Percentiles rank a stretch among this genome's conserved stretches.
These are phyloP conservation scores for Paramecium tetraurelia DNA, from an alignment of 73 alveolate species.

Conservation along the genomic window DNA sequence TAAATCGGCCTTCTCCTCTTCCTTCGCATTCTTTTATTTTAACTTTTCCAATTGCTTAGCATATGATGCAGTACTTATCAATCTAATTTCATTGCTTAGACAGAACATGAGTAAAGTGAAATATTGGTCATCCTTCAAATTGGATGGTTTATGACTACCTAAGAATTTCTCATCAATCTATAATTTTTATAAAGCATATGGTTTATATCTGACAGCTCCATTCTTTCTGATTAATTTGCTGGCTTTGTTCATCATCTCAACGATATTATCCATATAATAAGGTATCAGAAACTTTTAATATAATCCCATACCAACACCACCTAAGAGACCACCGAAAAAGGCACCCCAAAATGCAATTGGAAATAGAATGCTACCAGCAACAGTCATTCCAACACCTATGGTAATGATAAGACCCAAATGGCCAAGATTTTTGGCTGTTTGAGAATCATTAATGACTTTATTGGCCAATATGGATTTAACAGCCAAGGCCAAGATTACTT, in stretches of 20 bases:
- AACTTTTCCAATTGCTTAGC: not conserved
- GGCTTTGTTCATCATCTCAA: not conserved
- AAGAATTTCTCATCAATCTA: not conserved
- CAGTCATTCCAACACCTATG: slow-evolving; percentile 32
- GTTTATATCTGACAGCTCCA: not conserved
- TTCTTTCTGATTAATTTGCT: not conserved
- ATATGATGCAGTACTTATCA: not conserved
- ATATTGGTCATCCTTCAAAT: not conserved
- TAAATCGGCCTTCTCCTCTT: not conserved
- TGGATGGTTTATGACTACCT: not conserved
- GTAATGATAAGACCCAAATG: not conserved
- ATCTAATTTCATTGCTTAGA: slow-evolving; percentile 3
- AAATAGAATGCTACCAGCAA: slow-evolving; percentile 10
- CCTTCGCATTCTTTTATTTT: not conserved
- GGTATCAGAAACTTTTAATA: slow-evolving; percentile 26
- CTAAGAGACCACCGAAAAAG: slow-evolving; percentile 16
- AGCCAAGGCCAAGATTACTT: slow-evolving; percentile 17
- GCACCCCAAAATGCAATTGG: slow-evolving; percentile 50
- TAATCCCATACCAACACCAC: slow-evolving; percentile 48
- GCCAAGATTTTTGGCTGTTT: slow-evolving; percentile 32
- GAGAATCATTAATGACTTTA: slow-evolving; percentile 26
- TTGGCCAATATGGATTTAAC: not conserved
- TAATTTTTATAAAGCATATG: not conserved
- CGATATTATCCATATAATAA: not conserved
- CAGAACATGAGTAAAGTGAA: slow-evolving; percentile 34